Conservation (phyloP, 106 monocot genomes). For the Dendrobium huoshanense region DNA sequence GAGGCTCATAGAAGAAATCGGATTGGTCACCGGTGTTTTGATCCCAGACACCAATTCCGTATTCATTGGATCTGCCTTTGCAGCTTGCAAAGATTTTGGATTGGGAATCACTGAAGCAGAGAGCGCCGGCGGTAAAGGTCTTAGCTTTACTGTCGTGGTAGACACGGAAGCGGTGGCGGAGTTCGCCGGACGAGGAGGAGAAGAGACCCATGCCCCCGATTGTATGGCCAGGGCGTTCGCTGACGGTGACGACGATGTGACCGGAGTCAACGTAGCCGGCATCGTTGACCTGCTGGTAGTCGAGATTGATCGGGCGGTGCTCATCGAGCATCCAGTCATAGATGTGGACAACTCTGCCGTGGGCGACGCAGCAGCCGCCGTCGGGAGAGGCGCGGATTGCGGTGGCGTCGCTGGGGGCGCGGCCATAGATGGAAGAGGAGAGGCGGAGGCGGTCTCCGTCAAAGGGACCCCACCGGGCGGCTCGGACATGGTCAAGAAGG, state of each 20-base stretch:
- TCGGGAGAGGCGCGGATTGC: conserved; percentile 78
- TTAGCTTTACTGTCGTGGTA: conserved; percentile 42
- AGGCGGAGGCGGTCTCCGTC: conserved; percentile 64
- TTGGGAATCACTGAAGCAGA: conserved; percentile 33
- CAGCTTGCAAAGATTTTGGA: conserved; percentile 66
- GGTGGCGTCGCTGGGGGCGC: conserved; percentile 77
- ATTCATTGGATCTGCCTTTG: conserved; percentile 84
- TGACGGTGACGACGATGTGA: conserved; percentile 53
- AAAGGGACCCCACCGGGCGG: conserved; percentile 60
- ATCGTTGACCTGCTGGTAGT: conserved; percentile 75
- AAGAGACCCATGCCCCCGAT: conserved; percentile 75
- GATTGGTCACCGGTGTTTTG: conserved; percentile 40
- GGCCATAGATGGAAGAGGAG: conserved; percentile 36
- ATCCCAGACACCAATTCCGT: conserved; percentile 84
- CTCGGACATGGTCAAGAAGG: conserved; percentile 62
- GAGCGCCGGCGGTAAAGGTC: conserved; percentile 86
- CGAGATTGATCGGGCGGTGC: conserved; percentile 57
- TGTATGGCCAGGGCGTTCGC: conserved; percentile 37
- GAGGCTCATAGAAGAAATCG: conserved; percentile 74
- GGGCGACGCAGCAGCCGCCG: conserved; percentile 94
- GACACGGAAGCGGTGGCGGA: conserved; percentile 66
- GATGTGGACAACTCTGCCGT: conserved; percentile 72
- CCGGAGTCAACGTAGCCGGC: conserved; percentile 52
- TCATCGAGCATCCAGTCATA: conserved; percentile 85
- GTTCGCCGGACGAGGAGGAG: conserved; percentile 39